Evolutionary conservation across 2,329 filamentous ascomycete species (phyloP).

Genomic region (Juglanconis juglandina): DNA sequence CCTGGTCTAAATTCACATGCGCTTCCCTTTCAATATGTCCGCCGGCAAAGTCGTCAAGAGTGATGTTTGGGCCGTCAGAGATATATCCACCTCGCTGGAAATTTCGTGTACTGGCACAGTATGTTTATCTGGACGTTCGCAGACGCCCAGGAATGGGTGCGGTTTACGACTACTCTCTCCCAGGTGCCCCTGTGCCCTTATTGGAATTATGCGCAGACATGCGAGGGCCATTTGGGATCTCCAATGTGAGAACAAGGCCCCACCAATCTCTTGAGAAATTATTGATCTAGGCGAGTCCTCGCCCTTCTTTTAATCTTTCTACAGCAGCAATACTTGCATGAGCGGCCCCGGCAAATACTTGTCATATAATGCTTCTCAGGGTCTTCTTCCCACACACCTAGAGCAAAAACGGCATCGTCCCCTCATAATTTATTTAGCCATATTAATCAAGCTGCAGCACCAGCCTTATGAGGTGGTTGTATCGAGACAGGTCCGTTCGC

Average conservation of each 20-base stretch:
- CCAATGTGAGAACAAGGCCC: constrained; percentile 22
- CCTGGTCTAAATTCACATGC: too few relatives aligned
- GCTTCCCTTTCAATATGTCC: too few relatives aligned
- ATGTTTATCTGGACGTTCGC: constrained; percentile 27
- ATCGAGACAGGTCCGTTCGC: constrained; percentile 1
- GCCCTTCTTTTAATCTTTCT: constrained; percentile 27
- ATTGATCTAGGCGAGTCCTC: too few relatives aligned
- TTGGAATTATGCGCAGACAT: constrained; percentile 45
- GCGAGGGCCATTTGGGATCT: constrained; percentile 32
- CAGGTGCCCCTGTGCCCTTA: constrained; percentile 25
- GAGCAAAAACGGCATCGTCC: too few relatives aligned
- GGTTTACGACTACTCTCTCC: constrained; percentile 33
- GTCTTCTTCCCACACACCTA: background rate
- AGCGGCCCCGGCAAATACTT: constrained; percentile 37
- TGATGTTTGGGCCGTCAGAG: too few relatives aligned
- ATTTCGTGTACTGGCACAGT: constrained; percentile 30
- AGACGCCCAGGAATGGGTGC: constrained; percentile 30
- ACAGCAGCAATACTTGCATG: constrained; percentile 47
- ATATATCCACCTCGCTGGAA: constrained; percentile 15
- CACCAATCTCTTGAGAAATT: too few relatives aligned
- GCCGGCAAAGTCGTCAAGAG: background rate
- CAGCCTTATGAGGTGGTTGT: background rate
- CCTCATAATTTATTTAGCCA: too few relatives aligned
- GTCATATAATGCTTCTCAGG: background rate
- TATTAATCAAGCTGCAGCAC: too few relatives aligned